phyloP scores from a whole-genome alignment of 208 protist genomes.

The Trypanosoma congolense region DNA sequence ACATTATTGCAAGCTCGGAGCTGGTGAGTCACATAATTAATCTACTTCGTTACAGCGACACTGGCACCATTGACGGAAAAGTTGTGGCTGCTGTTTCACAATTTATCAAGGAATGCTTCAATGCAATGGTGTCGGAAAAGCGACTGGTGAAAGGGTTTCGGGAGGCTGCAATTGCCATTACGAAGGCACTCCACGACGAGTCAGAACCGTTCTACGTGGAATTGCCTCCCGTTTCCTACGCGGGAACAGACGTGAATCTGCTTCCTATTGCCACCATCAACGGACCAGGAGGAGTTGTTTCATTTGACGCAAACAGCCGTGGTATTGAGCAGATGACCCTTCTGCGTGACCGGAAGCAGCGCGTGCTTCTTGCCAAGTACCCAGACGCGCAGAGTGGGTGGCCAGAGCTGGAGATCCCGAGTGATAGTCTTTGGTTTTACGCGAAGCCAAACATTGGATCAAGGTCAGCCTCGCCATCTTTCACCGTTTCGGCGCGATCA shows the following conservation, averaged over 20 bases:
- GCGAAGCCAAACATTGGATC: slow-evolving; percentile 17
- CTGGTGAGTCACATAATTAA: slow-evolving; percentile 40
- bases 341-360: slow-evolving; percentile 68
- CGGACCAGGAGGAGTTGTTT: slow-evolving; percentile 43
- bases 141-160: slow-evolving; percentile 18
- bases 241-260: slow-evolving; percentile 25
- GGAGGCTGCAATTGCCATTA: slow-evolving; percentile 40
- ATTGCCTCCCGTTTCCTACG: slow-evolving; percentile 26
- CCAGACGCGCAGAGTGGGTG: slow-evolving; percentile 79
- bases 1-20: slow-evolving; percentile 20
- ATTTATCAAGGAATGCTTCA: slow-evolving; percentile 25
- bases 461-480: slow-evolving; percentile 22
- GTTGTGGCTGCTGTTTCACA: slow-evolving; percentile 7
- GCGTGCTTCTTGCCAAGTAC: slow-evolving; percentile 69
- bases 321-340: slow-evolving; percentile 71
- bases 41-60: slow-evolving; percentile 47
- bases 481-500: slow-evolving; percentile 23
- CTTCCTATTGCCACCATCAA: slow-evolving; percentile 61
- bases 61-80: slow-evolving; percentile 14
- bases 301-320: slow-evolving; percentile 61
- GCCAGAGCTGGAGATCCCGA: slow-evolving; percentile 38
- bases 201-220: slow-evolving; percentile 47
- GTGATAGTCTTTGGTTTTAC: slow-evolving; percentile 38
- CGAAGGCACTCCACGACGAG: slow-evolving; percentile 39
- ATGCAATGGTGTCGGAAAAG: slow-evolving; percentile 9